phyloP scores from a whole-genome alignment of 2,329 filamentous ascomycete species.

The Cryphonectria naterciae region DNA sequence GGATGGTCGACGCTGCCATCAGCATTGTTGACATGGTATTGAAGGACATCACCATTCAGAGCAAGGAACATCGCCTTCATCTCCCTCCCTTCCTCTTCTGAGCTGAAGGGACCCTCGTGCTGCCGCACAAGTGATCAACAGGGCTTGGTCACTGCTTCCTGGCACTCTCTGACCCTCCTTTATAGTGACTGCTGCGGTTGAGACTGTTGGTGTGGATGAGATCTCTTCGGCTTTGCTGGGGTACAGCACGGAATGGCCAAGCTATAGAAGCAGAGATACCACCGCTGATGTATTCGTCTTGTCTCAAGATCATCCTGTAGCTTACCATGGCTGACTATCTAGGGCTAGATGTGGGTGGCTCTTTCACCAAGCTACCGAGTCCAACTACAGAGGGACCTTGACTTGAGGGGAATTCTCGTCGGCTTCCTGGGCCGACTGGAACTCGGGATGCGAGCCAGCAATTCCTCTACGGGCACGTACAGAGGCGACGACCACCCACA shows the following conservation, averaged over 20 bases:
- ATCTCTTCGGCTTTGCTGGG: not conserved
- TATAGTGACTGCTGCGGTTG: not conserved
- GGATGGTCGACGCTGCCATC: not conserved
- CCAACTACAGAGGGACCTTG: not conserved
- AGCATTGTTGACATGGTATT: not conserved
- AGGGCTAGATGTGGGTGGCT: not conserved
- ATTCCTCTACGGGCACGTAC: not conserved
- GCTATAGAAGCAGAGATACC: not conserved
- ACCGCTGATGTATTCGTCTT: not conserved
- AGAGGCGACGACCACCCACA: not conserved
- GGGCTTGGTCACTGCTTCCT: not conserved
- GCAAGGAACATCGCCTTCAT: not conserved
- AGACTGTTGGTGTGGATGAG: not conserved
- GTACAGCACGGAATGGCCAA: not conserved
- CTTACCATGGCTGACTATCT: not conserved
- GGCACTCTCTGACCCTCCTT: not conserved
- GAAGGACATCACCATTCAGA: not conserved
- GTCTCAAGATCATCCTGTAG: not conserved
- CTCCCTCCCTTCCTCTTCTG: no score
- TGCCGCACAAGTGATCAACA: not conserved
- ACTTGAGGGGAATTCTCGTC: not conserved
- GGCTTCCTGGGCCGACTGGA: not conserved
- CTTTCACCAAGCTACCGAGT: not conserved
- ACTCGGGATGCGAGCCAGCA: not conserved
- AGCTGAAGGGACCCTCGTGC: not conserved